Conservation (phyloP, 257 asterid genomes). For the Pogostemon cablin region DNA sequence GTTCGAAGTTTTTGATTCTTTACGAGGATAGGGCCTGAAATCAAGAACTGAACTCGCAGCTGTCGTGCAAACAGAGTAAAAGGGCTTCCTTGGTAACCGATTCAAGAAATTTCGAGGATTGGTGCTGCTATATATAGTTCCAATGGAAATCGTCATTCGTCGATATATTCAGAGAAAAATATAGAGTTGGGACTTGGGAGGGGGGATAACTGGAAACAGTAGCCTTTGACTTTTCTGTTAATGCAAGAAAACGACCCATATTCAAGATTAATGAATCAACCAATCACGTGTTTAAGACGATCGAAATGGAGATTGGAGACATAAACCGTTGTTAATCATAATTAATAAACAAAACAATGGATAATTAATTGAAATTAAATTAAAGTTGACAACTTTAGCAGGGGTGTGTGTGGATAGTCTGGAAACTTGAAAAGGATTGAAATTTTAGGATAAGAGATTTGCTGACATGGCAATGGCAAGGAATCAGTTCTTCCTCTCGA, state of each 20-base stretch:
- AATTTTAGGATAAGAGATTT: neutral
- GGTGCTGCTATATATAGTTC: conserved; percentile 25
- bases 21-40: conserved; percentile 22
- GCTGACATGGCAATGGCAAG: conserved; percentile 31
- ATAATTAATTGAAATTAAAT: too few species aligned
- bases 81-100: neutral
- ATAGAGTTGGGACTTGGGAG: neutral
- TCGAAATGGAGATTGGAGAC: too few species aligned
- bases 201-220: neutral
- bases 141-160: conserved; percentile 25
- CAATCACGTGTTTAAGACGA: too few species aligned
- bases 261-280: neutral
- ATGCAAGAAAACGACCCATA: neutral
- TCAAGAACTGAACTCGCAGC: conserved; percentile 15
- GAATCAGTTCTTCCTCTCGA: neutral
- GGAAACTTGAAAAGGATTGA: neutral
- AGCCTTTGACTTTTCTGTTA: neutral
- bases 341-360: too few species aligned
- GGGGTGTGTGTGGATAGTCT: conserved; percentile 1
- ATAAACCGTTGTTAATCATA: too few species aligned
- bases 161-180: neutral
- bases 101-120: conserved; percentile 33
- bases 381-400: too few species aligned
- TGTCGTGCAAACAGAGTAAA: neutral
- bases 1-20: neutral